Base-by-base conservation (phyloP, 2,329 filamentous ascomycete genomes). In the Pseudogymnoascus sp. region DNA sequence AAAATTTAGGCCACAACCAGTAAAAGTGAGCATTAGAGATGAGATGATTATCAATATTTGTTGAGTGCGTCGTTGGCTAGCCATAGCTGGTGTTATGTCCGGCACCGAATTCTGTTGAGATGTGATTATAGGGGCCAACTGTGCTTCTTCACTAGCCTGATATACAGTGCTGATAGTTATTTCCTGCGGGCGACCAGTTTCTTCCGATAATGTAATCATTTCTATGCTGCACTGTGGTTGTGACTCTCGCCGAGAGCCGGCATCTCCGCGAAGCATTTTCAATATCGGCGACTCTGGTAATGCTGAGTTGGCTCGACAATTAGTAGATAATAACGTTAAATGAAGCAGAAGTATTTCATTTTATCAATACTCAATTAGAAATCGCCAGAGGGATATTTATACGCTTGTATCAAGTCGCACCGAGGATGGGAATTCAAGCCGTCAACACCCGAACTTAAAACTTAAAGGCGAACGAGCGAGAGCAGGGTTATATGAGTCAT, bases 1-100 rank as follows among this genome's bases (percentile, higher is more conserved):
- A 59, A 75, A 75, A 48, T 70, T 71, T 18, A 74, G 67, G 19
- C 72, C 72, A 52, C 72, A 73, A 52, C 66, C 67, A 33, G 69
- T 73, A 48, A 73, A 72, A 9, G 70, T 69, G 7, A 73, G 63
- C 12, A 67, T 62, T 55, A 70, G 71, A 35, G 69, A 62, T 39
- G 64, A 67, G 45, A 57, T 59, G 57, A 59, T 37, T 33, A 62
- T 58, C 21, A 64, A 26, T 19, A 64, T 59, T 21, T 52, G 45
- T 30, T 52, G 45, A 12, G 23, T 52, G 12, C 23, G 45, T 52
- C 45, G 45, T 52, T 52, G 23, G n/a, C 26, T 52, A 18, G 45
- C 45, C 45, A 52, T 52, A 9, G n/a, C 45, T 10, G 45, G 45
- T 5, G 45, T 52, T 3, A 30, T 30, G n/a, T 30, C 45, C 23